Evolutionary conservation across 2,329 filamentous ascomycete species (phyloP).

Genomic region (Penicillium glabrum): DNA sequence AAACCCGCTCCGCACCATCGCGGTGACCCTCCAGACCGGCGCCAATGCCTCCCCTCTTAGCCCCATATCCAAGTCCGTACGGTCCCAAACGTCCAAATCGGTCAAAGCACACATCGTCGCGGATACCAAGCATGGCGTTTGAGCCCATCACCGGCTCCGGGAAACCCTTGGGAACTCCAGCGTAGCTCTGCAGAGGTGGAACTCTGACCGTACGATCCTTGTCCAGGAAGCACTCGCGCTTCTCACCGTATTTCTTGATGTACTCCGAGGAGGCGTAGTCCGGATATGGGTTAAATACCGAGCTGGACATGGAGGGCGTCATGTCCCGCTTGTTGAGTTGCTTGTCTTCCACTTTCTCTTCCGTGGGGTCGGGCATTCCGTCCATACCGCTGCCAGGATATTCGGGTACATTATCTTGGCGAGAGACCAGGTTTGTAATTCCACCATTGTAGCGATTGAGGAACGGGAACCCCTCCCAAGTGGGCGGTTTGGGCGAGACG

Average conservation of each 20-base stretch:
- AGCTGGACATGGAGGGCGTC: conserved; percentile 46
- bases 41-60: conserved; percentile 74
- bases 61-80: conserved; percentile 86
- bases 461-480: conserved; percentile 86
- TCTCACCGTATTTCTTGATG: conserved; percentile 55
- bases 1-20: conserved; percentile 77
- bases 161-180: conserved; percentile 79
- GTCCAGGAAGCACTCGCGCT: conserved; percentile 79
- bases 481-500: conserved; percentile 59
- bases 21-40: conserved; percentile 82
- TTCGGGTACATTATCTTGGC: conserved; percentile 70
- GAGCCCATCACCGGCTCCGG: conserved; percentile 85
- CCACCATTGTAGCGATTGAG: conserved; percentile 89
- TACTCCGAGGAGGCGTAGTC: conserved; percentile 61
- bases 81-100: conserved; percentile 83
- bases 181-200: conserved; percentile 70
- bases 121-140: conserved; percentile 74
- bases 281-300: conserved; percentile 67
- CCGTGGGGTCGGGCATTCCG: conserved; percentile 50
- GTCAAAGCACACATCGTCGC: conserved; percentile 89
- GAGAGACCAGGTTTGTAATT: conserved; percentile 67
- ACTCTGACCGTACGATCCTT: conserved; percentile 60
- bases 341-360: conserved; percentile 27
- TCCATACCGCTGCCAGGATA: conserved; percentile 68
- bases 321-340: conserved; percentile 23